Evolutionary conservation across 2,329 filamentous ascomycete genomes (phyloP), one percentile per base, ranked within the genome.

Genomic region (Beauveria bassiana): DNA sequence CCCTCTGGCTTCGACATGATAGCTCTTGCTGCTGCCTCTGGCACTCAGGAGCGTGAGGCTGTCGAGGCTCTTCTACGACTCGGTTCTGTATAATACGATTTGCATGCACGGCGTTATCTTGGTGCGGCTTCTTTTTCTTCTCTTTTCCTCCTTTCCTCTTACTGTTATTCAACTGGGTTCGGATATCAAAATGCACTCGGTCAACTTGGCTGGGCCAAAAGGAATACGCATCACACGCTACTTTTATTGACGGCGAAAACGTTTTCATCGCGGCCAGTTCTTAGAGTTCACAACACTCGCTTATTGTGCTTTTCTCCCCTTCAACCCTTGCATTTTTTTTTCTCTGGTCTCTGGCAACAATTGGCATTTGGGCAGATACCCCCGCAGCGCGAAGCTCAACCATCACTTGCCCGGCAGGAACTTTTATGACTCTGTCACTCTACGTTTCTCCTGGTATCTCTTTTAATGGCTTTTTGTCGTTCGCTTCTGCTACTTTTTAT

Each of bases 31-130:
- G 75, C 74, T 59, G 75, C 82, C 64, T 82, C 85, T 60, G 85
- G 88, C 72, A 83, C 86, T 64, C 87, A 91, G 74, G 90, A 93
- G 79, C 87, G 87, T 68, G 90, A 91, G 74, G 90, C 90, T 61
- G 84, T 93, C 66, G 90, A 91, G 74, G 90, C 90, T 66, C 84
- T 93, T 70, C 79, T 95, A 70, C 85, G 86, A 73, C 87, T 95
- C 74, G 88, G 90, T 76, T 93, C 89, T 84, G 79, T 87, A 84
- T 88, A 87, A 84, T 77, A 78, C 66, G 66, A 71, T 70, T 70
- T 79, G 77, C 79, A 81, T 83, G 75, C 71, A 72, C 70, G 82
- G 82, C 81, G 81, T 84, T 84, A 75, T 51, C 38, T 5, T 16
- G 43, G 53, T 53, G 53, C 54, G 59, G 51, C 45, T 63, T 63